These are phyloP conservation scores for Dalbergia cochinchinensis DNA, from an alignment of 306 rosid species.

Conservation along the genomic window DNA sequence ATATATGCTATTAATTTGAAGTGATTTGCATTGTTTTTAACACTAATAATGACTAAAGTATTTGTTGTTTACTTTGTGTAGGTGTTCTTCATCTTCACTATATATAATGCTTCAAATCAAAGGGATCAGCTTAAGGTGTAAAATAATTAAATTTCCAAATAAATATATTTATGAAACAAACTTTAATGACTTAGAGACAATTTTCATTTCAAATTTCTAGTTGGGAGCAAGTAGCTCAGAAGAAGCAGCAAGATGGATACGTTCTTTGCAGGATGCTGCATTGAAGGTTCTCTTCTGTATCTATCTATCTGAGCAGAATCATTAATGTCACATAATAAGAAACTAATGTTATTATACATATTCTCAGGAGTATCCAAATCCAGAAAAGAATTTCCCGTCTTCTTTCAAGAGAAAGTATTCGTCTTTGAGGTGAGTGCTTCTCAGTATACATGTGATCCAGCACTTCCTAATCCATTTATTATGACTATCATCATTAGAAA, in stretches of 20 bases:
- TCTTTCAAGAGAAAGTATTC: conserved; percentile 50
- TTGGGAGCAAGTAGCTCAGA: conserved; percentile 91
- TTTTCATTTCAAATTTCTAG: conserved; percentile 53
- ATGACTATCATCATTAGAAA: not conserved
- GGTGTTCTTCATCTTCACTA: conserved; percentile 76
- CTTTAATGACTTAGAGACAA: conserved; percentile 30
- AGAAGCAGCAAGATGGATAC: conserved; percentile 94
- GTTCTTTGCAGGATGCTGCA: conserved; percentile 73
- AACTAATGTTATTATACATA: conserved; percentile 33
- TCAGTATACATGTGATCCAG: not conserved
- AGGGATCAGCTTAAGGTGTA: conserved; percentile 84
- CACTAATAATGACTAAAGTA: not conserved
- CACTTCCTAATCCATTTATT: not conserved
- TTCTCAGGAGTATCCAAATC: conserved; percentile 64
- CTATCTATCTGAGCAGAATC: conserved; percentile 21
- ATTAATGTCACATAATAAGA: conserved; percentile 36
- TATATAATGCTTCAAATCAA: conserved; percentile 72
- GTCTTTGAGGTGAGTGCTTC: conserved; percentile 61
- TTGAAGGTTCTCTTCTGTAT: conserved; percentile 62
- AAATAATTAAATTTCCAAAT: conserved; percentile 26
- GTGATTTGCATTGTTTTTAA: not conserved
- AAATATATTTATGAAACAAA: not conserved
- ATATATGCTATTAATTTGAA: not conserved
- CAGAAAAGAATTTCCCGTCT: conserved; percentile 53
- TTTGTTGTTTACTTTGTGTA: conserved; percentile 54